phyloP scores from a whole-genome alignment of 1,284 basidiomycete genomes.

The Cystobasidium slooffiae region DNA sequence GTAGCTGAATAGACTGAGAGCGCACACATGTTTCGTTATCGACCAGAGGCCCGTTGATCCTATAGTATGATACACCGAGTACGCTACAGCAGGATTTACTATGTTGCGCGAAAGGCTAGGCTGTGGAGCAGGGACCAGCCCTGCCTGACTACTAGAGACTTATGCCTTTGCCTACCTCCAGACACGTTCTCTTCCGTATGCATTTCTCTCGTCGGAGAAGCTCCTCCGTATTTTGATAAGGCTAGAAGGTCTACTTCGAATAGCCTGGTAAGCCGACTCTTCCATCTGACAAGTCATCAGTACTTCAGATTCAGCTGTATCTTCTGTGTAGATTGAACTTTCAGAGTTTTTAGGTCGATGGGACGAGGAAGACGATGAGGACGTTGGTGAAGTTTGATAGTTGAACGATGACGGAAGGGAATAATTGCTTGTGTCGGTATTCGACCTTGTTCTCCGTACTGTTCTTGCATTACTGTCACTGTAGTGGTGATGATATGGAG shows the following conservation, averaged over 20 bases:
- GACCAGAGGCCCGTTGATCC: too few relatives aligned
- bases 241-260: constrained; percentile 8
- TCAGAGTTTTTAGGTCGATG: constrained; percentile 34
- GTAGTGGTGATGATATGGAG: neutral
- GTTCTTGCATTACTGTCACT: too few relatives aligned
- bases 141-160: neutral
- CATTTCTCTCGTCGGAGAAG: constrained; percentile 19
- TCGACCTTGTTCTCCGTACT: constrained; percentile 2
- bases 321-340: constrained; percentile 25
- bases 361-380: neutral
- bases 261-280: constrained; percentile 32
- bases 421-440: constrained; percentile 11
- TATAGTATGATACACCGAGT: too few relatives aligned
- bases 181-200: neutral
- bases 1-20: too few relatives aligned
- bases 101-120: neutral
- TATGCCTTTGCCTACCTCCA: constrained; percentile 1
- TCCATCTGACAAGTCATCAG: constrained; percentile 34
- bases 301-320: constrained; percentile 32
- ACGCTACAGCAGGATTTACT: too few relatives aligned
- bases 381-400: neutral
- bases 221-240: constrained; percentile 11
- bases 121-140: too few relatives aligned
- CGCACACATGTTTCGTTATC: too few relatives aligned
- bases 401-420: constrained; percentile 14